Conservation (phyloP, 2,329 filamentous ascomycete species). For the Huntiella bhutanensis region DNA sequence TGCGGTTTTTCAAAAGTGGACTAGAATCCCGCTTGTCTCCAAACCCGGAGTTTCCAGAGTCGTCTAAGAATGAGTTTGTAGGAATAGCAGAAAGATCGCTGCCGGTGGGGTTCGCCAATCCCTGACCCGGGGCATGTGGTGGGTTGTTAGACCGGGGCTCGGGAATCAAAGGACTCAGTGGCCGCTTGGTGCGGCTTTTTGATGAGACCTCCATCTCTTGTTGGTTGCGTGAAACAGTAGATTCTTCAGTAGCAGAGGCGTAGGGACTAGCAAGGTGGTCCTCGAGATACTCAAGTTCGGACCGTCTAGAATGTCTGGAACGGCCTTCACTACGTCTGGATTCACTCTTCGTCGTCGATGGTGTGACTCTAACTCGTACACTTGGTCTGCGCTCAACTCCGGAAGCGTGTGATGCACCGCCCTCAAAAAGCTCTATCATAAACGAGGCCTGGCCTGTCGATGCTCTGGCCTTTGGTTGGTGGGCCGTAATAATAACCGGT, state of each 20-base stretch:
- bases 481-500: slow-evolving; percentile 78
- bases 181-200: slow-evolving; percentile 24
- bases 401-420: slow-evolving; percentile 23
- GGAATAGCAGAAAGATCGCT: slow-evolving; percentile 75
- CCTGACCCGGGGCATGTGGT: slow-evolving; percentile 28
- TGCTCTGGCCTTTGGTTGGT: slow-evolving; percentile 1
- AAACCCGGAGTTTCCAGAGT: slow-evolving; percentile 27
- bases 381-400: slow-evolving; percentile 56
- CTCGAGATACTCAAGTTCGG: slow-evolving; percentile 30
- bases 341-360: slow-evolving; percentile 18
- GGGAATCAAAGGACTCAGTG: slow-evolving; percentile 49
- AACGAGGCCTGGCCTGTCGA: slow-evolving; percentile 58
- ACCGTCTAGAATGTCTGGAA: slow-evolving; percentile 44
- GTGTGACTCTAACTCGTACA: slow-evolving; percentile 61
- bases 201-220: slow-evolving; percentile 32
- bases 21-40: slow-evolving; percentile 8
- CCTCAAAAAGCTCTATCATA: slow-evolving; percentile 89
- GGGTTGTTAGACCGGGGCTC: slow-evolving; percentile 15
- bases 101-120: slow-evolving; percentile 43
- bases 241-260: slow-evolving; percentile 62
- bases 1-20: slow-evolving; percentile 15
- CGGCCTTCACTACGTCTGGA: slow-evolving; percentile 39
- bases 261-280: slow-evolving; percentile 54
- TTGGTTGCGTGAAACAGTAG: slow-evolving; percentile 55
- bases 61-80: slow-evolving; percentile 41